Evolutionary conservation across 257 asterid species (phyloP).

Genomic region (Solanum tarapatanum): DNA sequence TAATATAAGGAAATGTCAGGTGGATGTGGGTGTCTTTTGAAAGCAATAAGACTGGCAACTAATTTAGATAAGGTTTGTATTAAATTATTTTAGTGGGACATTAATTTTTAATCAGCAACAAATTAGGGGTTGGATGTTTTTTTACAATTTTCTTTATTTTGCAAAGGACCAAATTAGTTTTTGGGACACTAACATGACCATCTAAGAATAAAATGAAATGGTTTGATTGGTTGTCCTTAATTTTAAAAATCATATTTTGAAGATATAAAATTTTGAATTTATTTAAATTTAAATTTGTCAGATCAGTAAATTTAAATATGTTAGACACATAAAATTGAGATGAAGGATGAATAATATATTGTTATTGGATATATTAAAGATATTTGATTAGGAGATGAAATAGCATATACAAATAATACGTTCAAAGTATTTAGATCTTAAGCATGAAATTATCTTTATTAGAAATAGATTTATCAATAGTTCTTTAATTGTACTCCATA

Average conservation of each 20-base stretch:
- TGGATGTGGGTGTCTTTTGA: neutral
- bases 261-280: neutral
- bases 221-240: neutral
- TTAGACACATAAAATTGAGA: neutral
- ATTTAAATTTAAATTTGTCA: neutral
- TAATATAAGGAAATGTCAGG: neutral
- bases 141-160: neutral
- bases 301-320: neutral
- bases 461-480: neutral
- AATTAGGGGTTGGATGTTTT: neutral
- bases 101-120: neutral
- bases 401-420: neutral
- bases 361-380: neutral
- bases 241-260: neutral
- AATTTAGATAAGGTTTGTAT: neutral
- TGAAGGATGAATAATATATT: neutral
- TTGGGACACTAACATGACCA: neutral
- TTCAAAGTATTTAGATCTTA: neutral
- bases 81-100: neutral
- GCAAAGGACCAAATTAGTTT: neutral
- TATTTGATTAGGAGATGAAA: neutral
- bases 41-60: neutral
- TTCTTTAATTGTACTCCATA: neutral
- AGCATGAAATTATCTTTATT: too few relatives aligned
- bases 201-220: neutral